Evolutionary conservation across 2,329 filamentous ascomycete species (phyloP).

Genomic region (Fusarium annulatum): DNA sequence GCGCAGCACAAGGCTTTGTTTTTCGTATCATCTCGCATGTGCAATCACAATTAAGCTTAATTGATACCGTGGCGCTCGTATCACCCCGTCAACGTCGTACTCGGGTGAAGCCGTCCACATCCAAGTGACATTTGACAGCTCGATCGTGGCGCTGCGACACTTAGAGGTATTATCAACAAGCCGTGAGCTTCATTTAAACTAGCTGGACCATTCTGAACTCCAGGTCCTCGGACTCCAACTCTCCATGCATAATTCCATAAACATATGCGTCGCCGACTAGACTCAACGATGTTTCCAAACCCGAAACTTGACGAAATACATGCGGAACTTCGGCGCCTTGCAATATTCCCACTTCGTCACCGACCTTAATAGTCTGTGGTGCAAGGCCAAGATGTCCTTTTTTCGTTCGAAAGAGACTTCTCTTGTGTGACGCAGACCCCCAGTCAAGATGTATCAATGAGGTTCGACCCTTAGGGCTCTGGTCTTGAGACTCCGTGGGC

Average conservation of each 20-base stretch:
- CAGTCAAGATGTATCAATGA: background rate
- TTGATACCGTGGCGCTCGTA: background rate
- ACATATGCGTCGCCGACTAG: background rate
- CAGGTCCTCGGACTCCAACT: background rate
- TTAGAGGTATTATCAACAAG: fast-evolving
- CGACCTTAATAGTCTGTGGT: background rate
- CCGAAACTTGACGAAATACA: background rate
- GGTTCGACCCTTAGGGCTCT: background rate
- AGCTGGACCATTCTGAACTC: background rate
- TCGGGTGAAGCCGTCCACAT: background rate
- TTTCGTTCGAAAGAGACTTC: background rate
- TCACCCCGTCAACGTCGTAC: background rate
- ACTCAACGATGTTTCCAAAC: background rate
- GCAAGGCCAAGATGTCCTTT: background rate
- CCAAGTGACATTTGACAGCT: background rate
- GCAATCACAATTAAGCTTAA: background rate
- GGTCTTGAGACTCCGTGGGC: background rate
- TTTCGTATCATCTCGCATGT: background rate
- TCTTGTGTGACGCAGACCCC: background rate
- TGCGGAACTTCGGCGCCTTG: background rate
- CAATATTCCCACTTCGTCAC: slow-evolving; percentile 1
- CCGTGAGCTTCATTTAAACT: background rate
- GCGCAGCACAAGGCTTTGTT: background rate
- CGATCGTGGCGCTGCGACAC: background rate
- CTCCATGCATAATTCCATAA: background rate